phyloP scores from a whole-genome alignment of 352 stramenopile genomes.

The Globisporangium okanoganense region DNA sequence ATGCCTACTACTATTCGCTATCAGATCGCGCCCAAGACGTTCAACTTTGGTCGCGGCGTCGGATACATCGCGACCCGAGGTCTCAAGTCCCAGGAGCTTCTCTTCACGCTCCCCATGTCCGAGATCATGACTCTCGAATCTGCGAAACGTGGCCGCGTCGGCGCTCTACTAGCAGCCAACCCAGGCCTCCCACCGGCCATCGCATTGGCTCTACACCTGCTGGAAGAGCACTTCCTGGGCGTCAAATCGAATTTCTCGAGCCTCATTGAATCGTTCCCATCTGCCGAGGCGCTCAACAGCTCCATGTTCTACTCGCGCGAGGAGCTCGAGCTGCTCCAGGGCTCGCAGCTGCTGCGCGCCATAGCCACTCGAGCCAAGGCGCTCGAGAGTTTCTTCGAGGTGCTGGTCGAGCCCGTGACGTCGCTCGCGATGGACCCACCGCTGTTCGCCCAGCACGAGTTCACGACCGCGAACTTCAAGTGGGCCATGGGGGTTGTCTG shows the following conservation, averaged over 20 bases:
- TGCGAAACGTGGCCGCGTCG: conserved; percentile 26
- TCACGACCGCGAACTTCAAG: conserved; percentile 37
- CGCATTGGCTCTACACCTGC: conserved; percentile 34
- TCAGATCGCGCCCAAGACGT: conserved; percentile 24
- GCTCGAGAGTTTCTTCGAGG: conserved; percentile 36
- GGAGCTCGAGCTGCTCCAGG: conserved; percentile 28
- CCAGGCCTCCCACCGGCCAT: conserved; percentile 40
- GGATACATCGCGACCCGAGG: conserved; percentile 19
- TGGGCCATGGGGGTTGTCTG: conserved; percentile 49
- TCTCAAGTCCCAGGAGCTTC: conserved; percentile 11
- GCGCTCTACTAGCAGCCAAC: conserved; percentile 36
- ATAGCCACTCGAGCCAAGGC: conserved; percentile 25
- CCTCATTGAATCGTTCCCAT: conserved; percentile 27
- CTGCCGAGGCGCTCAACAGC: conserved; percentile 23
- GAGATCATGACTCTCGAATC: conserved; percentile 39
- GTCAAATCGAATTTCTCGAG: conserved; percentile 34
- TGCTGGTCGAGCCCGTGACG: conserved; percentile 31
- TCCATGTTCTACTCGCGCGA: conserved; percentile 38
- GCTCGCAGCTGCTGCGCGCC: conserved; percentile 35
- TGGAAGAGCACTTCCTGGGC: conserved; percentile 40
- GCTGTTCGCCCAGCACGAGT: conserved; percentile 39
- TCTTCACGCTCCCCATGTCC: conserved; percentile 30
- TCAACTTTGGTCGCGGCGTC: conserved; percentile 43
- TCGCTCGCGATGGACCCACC: conserved; percentile 35
- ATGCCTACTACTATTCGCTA: not conserved